Conservation (phyloP, 129 eudicot species). For the Sambucus nigra region DNA sequence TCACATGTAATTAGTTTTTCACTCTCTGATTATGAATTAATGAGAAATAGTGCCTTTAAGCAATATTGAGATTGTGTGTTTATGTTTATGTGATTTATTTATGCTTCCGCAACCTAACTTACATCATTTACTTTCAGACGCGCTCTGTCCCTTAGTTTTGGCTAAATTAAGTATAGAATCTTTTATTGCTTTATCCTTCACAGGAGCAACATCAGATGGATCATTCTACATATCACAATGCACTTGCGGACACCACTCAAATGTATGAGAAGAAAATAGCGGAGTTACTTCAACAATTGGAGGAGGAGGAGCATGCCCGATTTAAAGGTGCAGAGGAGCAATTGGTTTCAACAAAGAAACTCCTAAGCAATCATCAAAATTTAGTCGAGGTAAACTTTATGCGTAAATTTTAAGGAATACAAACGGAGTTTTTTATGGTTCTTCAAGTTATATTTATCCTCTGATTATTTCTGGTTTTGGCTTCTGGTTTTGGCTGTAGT, state of each 20-base stretch:
- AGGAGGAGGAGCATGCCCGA: slow-evolving; percentile 40
- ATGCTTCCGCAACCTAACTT: no score
- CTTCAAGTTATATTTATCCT: background rate
- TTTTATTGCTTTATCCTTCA: slow-evolving; percentile 9
- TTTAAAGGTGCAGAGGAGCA: slow-evolving; percentile 39
- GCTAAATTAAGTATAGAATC: slow-evolving; percentile 5
- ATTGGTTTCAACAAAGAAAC: slow-evolving; percentile 25
- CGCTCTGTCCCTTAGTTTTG: slow-evolving; percentile 1
- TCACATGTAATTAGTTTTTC: no score
- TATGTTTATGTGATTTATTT: no score
- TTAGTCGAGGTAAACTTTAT: slow-evolving; percentile 40
- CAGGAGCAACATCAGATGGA: slow-evolving; percentile 50
- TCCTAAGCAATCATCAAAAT: slow-evolving; percentile 32
- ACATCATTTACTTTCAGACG: no score
- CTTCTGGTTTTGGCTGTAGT: no score
- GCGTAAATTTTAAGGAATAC: background rate
- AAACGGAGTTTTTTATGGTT: background rate
- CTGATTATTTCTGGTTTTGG: background rate
- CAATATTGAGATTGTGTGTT: no score
- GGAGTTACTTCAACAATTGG: slow-evolving; percentile 37
- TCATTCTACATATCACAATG: slow-evolving; percentile 47
- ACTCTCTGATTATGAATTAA: no score
- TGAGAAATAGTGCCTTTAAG: no score
- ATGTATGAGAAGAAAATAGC: slow-evolving; percentile 62
- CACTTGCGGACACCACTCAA: slow-evolving; percentile 66